Evolutionary conservation across 148 eudicot species (phyloP).

Genomic region (Fallopia convolvulus): DNA sequence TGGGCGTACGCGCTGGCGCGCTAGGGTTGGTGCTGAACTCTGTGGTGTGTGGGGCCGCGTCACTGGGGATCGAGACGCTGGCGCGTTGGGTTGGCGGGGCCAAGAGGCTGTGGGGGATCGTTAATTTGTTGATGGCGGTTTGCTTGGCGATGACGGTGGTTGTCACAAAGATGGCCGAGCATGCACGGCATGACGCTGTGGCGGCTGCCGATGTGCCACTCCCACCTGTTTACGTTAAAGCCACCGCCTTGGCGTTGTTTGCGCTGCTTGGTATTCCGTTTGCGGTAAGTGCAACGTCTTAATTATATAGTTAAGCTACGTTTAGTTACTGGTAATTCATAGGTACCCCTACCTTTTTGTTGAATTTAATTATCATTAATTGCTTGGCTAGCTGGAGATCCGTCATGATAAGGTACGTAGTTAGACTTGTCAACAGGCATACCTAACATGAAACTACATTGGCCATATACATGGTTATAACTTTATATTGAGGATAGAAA

Average conservation of each 20-base stretch:
- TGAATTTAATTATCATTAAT: too few species aligned
- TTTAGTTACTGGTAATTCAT: too few species aligned
- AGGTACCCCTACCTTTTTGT: too few species aligned
- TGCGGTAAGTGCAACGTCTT: constrained; percentile 29
- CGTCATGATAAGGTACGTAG: too few species aligned
- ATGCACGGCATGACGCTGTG: constrained; percentile 8
- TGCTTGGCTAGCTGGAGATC: too few species aligned
- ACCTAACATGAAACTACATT: too few species aligned
- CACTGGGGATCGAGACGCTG: constrained; percentile 24
- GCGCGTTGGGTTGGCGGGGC: constrained; percentile 32
- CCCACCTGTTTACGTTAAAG: constrained; percentile 36
- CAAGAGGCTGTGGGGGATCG: constrained; percentile 38
- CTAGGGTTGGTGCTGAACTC: constrained; percentile 42
- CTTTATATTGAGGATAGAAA: too few species aligned
- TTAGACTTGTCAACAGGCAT: too few species aligned
- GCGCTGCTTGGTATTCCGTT: constrained; percentile 50
- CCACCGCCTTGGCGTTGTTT: constrained; percentile 43
- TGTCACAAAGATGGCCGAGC: constrained; percentile 37
- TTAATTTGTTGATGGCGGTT: constrained; percentile 27
- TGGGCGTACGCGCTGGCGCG: constrained; percentile 37
- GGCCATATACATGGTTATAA: too few species aligned
- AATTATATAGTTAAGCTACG: too few species aligned
- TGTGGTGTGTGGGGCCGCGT: constrained; percentile 23
- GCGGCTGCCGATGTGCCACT: background rate
- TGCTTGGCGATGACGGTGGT: constrained; percentile 33